phyloP scores from a whole-genome alignment of 2,329 filamentous ascomycete genomes.

The Trichothecium roseum region DNA sequence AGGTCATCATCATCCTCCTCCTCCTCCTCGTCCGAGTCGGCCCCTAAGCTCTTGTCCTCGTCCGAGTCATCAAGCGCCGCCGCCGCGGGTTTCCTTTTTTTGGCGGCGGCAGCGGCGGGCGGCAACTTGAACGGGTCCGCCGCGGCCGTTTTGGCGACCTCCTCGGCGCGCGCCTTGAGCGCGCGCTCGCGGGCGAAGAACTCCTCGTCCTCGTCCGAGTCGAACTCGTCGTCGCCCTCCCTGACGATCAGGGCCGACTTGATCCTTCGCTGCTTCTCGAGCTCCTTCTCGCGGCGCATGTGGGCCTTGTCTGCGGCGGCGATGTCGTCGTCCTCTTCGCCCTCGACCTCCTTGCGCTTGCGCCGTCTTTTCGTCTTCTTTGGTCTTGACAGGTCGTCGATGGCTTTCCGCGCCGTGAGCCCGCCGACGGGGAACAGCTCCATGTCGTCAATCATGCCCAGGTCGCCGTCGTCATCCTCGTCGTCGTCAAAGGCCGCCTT shows the following conservation, averaged over 20 bases:
- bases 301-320: slow-evolving; percentile 55
- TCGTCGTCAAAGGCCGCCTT: slow-evolving; percentile 62
- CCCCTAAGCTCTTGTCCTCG: slow-evolving; percentile 16
- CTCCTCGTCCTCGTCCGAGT: slow-evolving; percentile 55
- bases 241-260: slow-evolving; percentile 79
- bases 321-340: slow-evolving; percentile 44
- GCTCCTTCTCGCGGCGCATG: slow-evolving; percentile 54
- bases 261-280: slow-evolving; percentile 68
- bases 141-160: slow-evolving; percentile 17
- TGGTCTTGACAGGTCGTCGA: slow-evolving; percentile 48
- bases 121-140: slow-evolving; percentile 4
- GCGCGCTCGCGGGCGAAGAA: slow-evolving; percentile 67
- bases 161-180: slow-evolving; percentile 43
- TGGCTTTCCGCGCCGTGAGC: slow-evolving; percentile 44
- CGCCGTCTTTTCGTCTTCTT: slow-evolving; percentile 32
- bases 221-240: slow-evolving; percentile 81
- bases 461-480: slow-evolving; percentile 46
- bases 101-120: slow-evolving; percentile 5
- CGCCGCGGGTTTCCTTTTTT: slow-evolving; percentile 17
- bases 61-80: slow-evolving; percentile 16
- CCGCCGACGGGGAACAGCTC: slow-evolving; percentile 60
- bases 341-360: slow-evolving; percentile 31
- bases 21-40: slow-evolving; percentile 14
- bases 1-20: slow-evolving; percentile 10
- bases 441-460: slow-evolving; percentile 30